Evolutionary conservation across 352 stramenopile genomes (phyloP).

Genomic region (Phytophthora sansomeana): DNA sequence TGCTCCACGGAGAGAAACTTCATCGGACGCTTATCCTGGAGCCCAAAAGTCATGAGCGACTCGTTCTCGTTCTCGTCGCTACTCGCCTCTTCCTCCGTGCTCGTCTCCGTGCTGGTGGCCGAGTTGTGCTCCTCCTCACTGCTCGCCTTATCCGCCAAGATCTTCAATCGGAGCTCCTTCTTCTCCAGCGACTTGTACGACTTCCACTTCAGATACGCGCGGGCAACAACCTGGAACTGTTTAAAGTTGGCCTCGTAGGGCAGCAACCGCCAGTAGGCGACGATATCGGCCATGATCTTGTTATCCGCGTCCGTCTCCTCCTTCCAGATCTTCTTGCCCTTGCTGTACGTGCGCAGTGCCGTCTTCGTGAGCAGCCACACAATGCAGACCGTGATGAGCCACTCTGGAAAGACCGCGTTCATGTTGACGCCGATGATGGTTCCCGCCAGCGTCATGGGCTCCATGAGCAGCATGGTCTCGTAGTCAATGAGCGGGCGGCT

Average conservation of each 20-base stretch:
- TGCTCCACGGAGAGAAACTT: slow-evolving; percentile 54
- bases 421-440: slow-evolving; percentile 90
- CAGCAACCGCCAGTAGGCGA: slow-evolving; percentile 75
- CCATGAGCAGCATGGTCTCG: slow-evolving; percentile 86
- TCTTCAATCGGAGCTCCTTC: slow-evolving; percentile 40
- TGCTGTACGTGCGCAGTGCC: slow-evolving; percentile 65
- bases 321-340: slow-evolving; percentile 76
- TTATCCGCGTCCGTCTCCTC: slow-evolving; percentile 64
- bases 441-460: slow-evolving; percentile 86
- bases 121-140: slow-evolving; percentile 38
- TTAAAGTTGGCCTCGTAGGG: slow-evolving; percentile 75
- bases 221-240: slow-evolving; percentile 69
- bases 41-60: slow-evolving; percentile 53
- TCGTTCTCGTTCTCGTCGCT: slow-evolving; percentile 67
- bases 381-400: slow-evolving; percentile 83
- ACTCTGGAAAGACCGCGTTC: slow-evolving; percentile 86
- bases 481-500: slow-evolving; percentile 83
- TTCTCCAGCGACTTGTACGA: slow-evolving; percentile 54
- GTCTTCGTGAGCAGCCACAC: slow-evolving; percentile 83
- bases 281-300: slow-evolving; percentile 53
- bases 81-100: slow-evolving; percentile 47
- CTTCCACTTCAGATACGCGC: slow-evolving; percentile 81
- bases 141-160: slow-evolving; percentile 44
- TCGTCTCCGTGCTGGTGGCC: slow-evolving; percentile 39
- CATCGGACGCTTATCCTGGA: slow-evolving; percentile 47